These are phyloP conservation scores for Hemisphaericaspora subhashii DNA, from an alignment of 1,139 yeast genomes.

Conservation along the genomic window DNA sequence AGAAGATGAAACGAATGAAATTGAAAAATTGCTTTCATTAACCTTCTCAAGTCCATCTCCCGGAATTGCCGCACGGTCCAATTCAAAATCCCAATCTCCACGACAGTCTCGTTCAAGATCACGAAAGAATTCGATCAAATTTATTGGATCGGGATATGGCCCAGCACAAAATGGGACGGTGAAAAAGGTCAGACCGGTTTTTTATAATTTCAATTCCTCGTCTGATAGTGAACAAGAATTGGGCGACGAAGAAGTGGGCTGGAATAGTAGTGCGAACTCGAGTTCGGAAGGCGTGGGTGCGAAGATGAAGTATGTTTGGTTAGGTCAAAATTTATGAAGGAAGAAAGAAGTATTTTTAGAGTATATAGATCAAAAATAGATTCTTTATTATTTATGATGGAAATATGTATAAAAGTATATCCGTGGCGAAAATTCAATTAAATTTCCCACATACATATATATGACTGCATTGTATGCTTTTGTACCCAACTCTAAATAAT, in stretches of 20 bases:
- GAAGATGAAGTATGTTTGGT: constrained; percentile 3
- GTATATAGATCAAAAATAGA: constrained; percentile 14
- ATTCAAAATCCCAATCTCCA: constrained; percentile 15
- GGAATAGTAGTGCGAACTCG: neutral
- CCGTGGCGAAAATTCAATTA: too few relatives aligned
- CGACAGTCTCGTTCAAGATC: constrained; percentile 18
- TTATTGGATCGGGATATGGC: constrained; percentile 26
- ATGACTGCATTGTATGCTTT: too few relatives aligned
- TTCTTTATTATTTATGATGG: too few relatives aligned
- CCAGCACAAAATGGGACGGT: constrained; percentile 10
- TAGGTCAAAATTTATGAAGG: constrained; percentile 4
- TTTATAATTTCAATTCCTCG: constrained; percentile 34
- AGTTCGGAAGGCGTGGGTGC: neutral
- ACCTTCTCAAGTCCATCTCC: constrained; percentile 19
- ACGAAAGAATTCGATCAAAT: constrained; percentile 32
- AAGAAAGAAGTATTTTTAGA: neutral
- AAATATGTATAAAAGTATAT: too few relatives aligned
- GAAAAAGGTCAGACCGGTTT: constrained; percentile 25
- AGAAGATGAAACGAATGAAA: constrained; percentile 15
- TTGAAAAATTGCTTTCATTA: constrained; percentile 24
- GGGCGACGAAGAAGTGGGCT: constrained; percentile 13
- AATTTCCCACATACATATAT: too few relatives aligned
- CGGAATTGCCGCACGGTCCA: constrained; percentile 2
- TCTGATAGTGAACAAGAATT: constrained; percentile 19
- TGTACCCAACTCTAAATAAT: too few relatives aligned